These are phyloP conservation scores for Candida arabinofermentans DNA, from an alignment of 805 yeast species.

Conservation along the genomic window DNA sequence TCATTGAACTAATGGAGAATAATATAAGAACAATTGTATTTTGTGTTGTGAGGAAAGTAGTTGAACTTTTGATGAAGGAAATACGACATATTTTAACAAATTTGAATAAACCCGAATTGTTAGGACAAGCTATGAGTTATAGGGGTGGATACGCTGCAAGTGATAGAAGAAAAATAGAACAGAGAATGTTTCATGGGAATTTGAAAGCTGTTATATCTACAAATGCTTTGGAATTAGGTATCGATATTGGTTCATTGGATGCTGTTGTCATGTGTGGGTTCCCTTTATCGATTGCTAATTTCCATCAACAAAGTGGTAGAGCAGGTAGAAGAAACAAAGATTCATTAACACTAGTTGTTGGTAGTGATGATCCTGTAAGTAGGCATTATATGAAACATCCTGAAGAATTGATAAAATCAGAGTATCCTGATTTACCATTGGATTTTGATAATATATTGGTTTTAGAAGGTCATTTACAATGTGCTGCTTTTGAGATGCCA, in stretches of 20 bases:
- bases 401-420: slow-evolving; percentile 47
- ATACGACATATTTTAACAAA: slow-evolving; percentile 53
- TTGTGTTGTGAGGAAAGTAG: slow-evolving; percentile 79
- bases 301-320: slow-evolving; percentile 95
- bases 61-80: slow-evolving; percentile 85
- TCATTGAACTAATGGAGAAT: slow-evolving; percentile 59
- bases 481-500: slow-evolving; percentile 89
- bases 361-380: slow-evolving; percentile 80
- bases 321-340: slow-evolving; percentile 90
- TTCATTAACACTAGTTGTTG: slow-evolving; percentile 80
- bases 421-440: slow-evolving; percentile 55
- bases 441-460: slow-evolving; percentile 61
- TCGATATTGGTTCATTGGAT: slow-evolving; percentile 90
- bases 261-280: slow-evolving; percentile 92
- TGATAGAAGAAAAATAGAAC: slow-evolving; percentile 85
- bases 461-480: slow-evolving; percentile 81
- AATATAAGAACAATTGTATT: slow-evolving; percentile 83
- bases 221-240: slow-evolving; percentile 92
- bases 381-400: slow-evolving; percentile 77
- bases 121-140: slow-evolving; percentile 80
- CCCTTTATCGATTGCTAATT: slow-evolving; percentile 79
- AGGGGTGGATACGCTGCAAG: slow-evolving; percentile 90
- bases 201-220: slow-evolving; percentile 88
- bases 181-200: slow-evolving; percentile 84
- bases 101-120: slow-evolving; percentile 40